Evolutionary conservation across 2,329 filamentous ascomycete species (phyloP), one percentile per base, ranked within the genome.

Genomic region (Amesomyces nigricolor): DNA sequence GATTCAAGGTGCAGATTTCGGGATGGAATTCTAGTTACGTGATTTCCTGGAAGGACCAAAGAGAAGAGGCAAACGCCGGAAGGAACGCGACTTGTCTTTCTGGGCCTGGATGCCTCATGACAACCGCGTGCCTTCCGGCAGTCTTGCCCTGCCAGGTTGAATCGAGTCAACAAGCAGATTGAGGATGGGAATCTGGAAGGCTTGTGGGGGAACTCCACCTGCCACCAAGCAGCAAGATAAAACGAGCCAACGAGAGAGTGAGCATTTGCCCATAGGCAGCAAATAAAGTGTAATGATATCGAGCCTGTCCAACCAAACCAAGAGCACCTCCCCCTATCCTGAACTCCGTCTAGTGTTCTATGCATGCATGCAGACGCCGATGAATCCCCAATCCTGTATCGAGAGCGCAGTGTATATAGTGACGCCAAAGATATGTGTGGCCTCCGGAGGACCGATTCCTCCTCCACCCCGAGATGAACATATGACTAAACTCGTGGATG

Each of bases 341-440:
- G 32, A 55, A 55, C 47, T 47, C 53, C 53, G 40, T 55, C 53
- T 55, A 55, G 11, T 35, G 32, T 46, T 49, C 50, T 40, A 47
- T 44, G 16, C 42, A 4, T 17, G 17, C 14, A 17, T 39, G 47
- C 35, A 40, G 10, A 43, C 38, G 52, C 39, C 35, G 10, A 54
- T 37, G 45, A 47, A 50, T 39, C 42, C 48, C 47, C 53, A 14
- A 37, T 45, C 13, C 45, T 45, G 43, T 37, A 26, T 53, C 44
- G 47, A 47, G 22, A 38, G 42, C 30, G 38, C 45, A 37, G 29
- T 35, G 51, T 47, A 47, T 53, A 52, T 52, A 46, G 29, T 19
- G 19, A 35, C 19, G 35, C 22, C 22, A 26, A 26, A 26, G 22
- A 26, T 26, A 35, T 40, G 43, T 9, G 43, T 19, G 35, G n/a